Conservation (phyloP, 768 basidiomycete genomes). For the Amanita molliuscula region DNA sequence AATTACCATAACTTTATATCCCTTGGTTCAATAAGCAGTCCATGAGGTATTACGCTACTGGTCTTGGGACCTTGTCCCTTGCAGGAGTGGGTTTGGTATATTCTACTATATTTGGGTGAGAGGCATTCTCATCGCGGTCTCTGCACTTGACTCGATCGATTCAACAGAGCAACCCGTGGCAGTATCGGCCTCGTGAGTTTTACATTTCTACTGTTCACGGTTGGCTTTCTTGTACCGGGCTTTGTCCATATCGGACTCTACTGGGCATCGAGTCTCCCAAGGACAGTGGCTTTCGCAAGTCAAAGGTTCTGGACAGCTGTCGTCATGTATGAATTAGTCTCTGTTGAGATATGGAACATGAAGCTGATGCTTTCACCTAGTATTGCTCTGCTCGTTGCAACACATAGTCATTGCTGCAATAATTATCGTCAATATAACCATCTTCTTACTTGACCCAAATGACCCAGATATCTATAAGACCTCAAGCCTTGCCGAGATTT, state of each 20-base stretch:
- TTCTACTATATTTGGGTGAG: constrained; percentile 17
- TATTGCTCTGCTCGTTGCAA: constrained; percentile 9
- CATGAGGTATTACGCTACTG: constrained; percentile 1
- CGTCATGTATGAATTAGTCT: constrained; percentile 5
- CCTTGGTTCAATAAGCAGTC: background rate
- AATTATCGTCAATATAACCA: constrained; percentile 13
- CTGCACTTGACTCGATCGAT: background rate
- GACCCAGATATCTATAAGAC: background rate
- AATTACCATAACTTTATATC: background rate
- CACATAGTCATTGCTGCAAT: constrained; percentile 12
- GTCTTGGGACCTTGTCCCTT: constrained; percentile 12
- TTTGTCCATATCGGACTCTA: constrained; percentile 11
- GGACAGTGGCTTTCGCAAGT: constrained; percentile 14
- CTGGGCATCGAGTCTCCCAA: constrained; percentile 13
- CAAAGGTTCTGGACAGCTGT: constrained; percentile 15
- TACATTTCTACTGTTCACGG: constrained; percentile 17
- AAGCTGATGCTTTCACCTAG: background rate
- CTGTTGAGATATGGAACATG: background rate
- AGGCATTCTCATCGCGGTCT: background rate
- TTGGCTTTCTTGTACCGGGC: constrained; percentile 16
- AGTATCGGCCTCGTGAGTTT: constrained; percentile 16
- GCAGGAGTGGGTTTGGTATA: constrained; percentile 16
- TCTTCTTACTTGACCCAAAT: constrained; percentile 12
- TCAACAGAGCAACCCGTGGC: constrained; percentile 12
- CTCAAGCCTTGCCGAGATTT: background rate